Evolutionary conservation across 495 filamentous ascomycete species (phyloP).

Genomic region (Trichocladium antarcticum): DNA sequence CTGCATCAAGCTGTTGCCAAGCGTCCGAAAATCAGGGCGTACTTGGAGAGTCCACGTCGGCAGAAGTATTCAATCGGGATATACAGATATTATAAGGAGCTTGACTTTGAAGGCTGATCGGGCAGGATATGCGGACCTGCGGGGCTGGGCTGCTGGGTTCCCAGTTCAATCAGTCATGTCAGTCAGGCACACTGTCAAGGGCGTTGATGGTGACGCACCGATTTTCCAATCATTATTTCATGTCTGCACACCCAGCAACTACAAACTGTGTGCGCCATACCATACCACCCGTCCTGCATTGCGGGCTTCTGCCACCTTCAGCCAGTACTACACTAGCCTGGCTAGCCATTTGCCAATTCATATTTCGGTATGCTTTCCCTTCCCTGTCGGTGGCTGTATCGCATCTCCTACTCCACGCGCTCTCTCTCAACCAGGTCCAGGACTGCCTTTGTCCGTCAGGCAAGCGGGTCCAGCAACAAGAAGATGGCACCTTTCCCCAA

Average conservation of each 20-base stretch:
- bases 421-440: not conserved
- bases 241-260: not conserved
- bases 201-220: not conserved
- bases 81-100: conserved; percentile 52
- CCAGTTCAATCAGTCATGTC: not conserved
- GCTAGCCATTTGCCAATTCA: too few relatives aligned
- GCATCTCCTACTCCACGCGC: not conserved
- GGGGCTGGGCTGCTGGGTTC: too few relatives aligned
- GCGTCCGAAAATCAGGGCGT: conserved; percentile 44
- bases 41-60: conserved; percentile 48
- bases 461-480: not conserved
- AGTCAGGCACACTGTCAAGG: not conserved
- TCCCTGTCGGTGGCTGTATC: not conserved
- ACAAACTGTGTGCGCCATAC: not conserved
- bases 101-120: conserved; percentile 34
- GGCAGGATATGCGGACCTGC: too few relatives aligned
- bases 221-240: not conserved
- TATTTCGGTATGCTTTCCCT: not conserved
- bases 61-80: conserved; percentile 45
- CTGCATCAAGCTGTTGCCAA: conserved; percentile 46
- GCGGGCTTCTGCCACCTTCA: too few relatives aligned
- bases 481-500: conserved; percentile 16
- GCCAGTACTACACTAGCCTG: too few relatives aligned
- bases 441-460: not conserved
- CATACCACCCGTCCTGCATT: too few relatives aligned